Base-by-base conservation (phyloP, 192 early-diverging fungal species). In the Coemansia reversa region DNA sequence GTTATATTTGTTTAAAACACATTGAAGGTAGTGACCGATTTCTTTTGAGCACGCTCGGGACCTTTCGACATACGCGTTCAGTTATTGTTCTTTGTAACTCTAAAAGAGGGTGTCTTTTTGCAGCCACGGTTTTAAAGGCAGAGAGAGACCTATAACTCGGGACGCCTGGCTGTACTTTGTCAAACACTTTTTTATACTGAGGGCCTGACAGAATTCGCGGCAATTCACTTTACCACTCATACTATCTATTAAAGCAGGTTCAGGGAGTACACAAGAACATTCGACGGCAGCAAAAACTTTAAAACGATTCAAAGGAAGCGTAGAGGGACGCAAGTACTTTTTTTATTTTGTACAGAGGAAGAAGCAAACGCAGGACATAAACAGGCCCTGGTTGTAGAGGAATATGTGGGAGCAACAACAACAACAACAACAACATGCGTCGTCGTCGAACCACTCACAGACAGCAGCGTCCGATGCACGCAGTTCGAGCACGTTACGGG, bases 371-470 rank as follows among this genome's bases (percentile, higher is more conserved):
- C 14, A 45, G 12, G 14, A 45, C 16, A 45, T 45, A 45, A 0
- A 45, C 39, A 3, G 39, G 39, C 39, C 14, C 39, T 45, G 14
- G 12, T 45, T 45, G 39, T 45, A 45, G 39, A 45, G 39, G 12
- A 45, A 50, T 33, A 61, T 61, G 60, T 51, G 60, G 60, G 39
- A 1, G 39, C 27, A 47, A 48, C 60, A 50, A 9, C 60, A 61
- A 20, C 27, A 47, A 48, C 60, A 50, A 9, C 60, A 61, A 20
- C 60, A 61, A 28, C 28, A 61, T 61, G 60, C 47, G 47, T 14
- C 60, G 24, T n/a, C 60, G n/a, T 61, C 60, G 14, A 45, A 45
- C 39, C 39, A 45, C 14, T 2, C 39, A n/a, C 28, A 27, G 27
- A 27, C 42, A 23, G 39, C 32, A 61, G 48, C 39, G 49, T 45